phyloP scores from a whole-genome alignment of 371 early-diverging fungal species.

The Choanephora cucurbitarum region DNA sequence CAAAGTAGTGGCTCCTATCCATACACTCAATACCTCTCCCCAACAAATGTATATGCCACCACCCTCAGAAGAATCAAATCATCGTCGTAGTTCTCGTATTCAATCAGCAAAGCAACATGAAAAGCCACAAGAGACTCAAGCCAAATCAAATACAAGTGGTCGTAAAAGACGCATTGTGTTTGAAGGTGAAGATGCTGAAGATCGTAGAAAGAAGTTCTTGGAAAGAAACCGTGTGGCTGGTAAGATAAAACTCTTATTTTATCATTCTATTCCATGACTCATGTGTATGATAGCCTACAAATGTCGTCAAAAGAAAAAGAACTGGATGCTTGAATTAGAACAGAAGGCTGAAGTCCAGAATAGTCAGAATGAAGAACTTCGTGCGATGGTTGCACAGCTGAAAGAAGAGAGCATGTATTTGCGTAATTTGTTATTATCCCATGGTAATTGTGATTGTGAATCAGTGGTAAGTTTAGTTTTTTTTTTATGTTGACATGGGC shows the following conservation, averaged over 20 bases:
- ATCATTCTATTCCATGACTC: background rate
- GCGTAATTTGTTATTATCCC: slow-evolving; percentile 64
- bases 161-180: slow-evolving; percentile 36
- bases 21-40: background rate
- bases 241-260: slow-evolving; percentile 16
- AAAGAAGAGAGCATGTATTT: slow-evolving; percentile 70
- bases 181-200: slow-evolving; percentile 41
- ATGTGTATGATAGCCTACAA: slow-evolving; percentile 55
- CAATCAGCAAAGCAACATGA: slow-evolving; percentile 8
- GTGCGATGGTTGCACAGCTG: slow-evolving; percentile 49
- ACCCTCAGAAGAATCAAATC: background rate
- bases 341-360: slow-evolving; percentile 52
- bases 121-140: slow-evolving; percentile 6
- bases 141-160: slow-evolving; percentile 13
- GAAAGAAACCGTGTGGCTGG: slow-evolving; percentile 71
- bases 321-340: slow-evolving; percentile 73
- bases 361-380: slow-evolving; percentile 60
- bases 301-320: slow-evolving; percentile 81
- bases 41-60: background rate
- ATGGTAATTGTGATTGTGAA: slow-evolving; percentile 58
- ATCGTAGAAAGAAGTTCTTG: slow-evolving; percentile 47
- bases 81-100: slow-evolving; percentile 7
- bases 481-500: background rate
- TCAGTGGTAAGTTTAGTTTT: slow-evolving; percentile 32
- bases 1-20: background rate